phyloP scores from a whole-genome alignment of 2,329 filamentous ascomycete species.

The Neurospora crassa region DNA sequence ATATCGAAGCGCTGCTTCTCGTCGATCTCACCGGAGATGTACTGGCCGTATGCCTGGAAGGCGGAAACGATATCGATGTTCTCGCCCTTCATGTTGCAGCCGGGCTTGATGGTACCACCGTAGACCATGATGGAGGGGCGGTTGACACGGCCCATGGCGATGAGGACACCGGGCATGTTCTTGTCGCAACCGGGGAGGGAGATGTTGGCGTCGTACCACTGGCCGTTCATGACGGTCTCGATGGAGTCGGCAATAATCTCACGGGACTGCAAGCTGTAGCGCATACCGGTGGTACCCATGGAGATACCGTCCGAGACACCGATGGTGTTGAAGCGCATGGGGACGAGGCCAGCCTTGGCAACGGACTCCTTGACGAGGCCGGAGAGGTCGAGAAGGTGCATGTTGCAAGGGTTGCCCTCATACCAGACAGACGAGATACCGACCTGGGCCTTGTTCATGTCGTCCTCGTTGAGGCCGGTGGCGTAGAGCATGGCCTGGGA shows the following conservation, averaged over 20 bases:
- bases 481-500: slow-evolving; percentile 99
- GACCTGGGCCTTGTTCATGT: slow-evolving; percentile 94
- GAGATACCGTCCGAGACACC: slow-evolving; percentile 96
- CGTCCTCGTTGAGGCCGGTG: slow-evolving; percentile 74
- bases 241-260: slow-evolving; percentile 98
- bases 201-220: slow-evolving; percentile 98
- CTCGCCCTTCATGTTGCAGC: slow-evolving; percentile 67
- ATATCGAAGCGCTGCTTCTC: slow-evolving; percentile 92
- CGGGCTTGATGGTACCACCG: slow-evolving; percentile 86
- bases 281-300: slow-evolving; percentile 97
- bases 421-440: slow-evolving; percentile 98
- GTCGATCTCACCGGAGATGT: slow-evolving; percentile 80
- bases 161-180: slow-evolving; percentile 93
- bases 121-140: slow-evolving; percentile 96
- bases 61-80: slow-evolving; percentile 91
- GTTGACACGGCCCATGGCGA: slow-evolving; percentile 93
- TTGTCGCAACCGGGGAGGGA: slow-evolving; percentile 98
- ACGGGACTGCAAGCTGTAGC: slow-evolving; percentile 86
- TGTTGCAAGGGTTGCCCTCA: slow-evolving; percentile 97
- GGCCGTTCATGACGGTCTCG: slow-evolving; percentile 96
- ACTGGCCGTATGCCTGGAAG: slow-evolving; percentile 96
- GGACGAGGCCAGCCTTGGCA: slow-evolving; percentile 65
- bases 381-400: slow-evolving; percentile 91
- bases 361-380: slow-evolving; percentile 57
- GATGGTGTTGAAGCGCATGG: slow-evolving; percentile 98